These are phyloP conservation scores for Mallotus nudiflorus DNA, from an alignment of 345 rosid genomes.

Conservation along the genomic window DNA sequence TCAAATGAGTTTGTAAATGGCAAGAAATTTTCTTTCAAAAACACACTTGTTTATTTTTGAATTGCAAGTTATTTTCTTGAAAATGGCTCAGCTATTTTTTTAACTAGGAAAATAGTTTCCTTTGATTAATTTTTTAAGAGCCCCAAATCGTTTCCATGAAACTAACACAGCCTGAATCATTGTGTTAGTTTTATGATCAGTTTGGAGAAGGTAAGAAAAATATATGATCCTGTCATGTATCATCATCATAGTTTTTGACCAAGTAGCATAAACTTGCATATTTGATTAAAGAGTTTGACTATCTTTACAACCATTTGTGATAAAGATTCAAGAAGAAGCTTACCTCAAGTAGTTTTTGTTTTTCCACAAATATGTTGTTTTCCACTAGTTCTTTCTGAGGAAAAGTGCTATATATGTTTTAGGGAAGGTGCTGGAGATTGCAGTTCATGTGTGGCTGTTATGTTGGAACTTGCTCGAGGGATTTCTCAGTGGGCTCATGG, in stretches of 20 bases:
- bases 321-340: background rate
- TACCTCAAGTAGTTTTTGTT: background rate
- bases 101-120: background rate
- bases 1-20: too few relatives aligned
- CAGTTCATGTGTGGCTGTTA: constrained; percentile 91
- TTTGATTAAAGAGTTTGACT: background rate
- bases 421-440: constrained; percentile 99
- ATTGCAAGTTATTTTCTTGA: background rate
- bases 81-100: background rate
- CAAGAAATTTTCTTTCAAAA: too few relatives aligned
- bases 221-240: background rate
- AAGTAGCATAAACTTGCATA: background rate
- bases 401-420: constrained; percentile 26
- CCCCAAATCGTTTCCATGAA: background rate
- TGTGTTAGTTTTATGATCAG: background rate
- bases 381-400: constrained; percentile 8
- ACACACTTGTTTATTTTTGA: too few relatives aligned
- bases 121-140: background rate
- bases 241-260: background rate
- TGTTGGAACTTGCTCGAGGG: constrained; percentile 95
- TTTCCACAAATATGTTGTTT: background rate
- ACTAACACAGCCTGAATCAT: background rate
- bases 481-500: constrained; percentile 95
- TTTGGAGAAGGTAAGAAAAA: background rate
- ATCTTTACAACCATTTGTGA: background rate